phyloP scores from a whole-genome alignment of 805 yeast species.

The Brettanomyces anomalus region DNA sequence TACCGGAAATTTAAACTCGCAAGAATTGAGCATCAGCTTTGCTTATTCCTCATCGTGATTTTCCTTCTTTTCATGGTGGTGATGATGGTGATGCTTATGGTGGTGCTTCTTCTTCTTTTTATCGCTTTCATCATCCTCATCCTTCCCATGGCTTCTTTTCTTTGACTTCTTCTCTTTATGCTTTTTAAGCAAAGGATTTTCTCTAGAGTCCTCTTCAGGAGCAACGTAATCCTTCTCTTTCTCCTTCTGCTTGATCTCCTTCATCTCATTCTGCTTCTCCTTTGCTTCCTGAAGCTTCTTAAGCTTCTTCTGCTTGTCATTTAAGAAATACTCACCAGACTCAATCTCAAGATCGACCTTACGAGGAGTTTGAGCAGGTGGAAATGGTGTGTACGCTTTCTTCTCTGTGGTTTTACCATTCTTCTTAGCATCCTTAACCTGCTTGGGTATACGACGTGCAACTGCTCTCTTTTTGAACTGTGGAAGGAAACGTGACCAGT shows the following conservation, averaged over 20 bases:
- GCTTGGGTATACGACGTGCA: conserved; percentile 82
- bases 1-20: too few species aligned
- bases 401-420: conserved; percentile 36
- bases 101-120: conserved; percentile 4
- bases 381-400: conserved; percentile 96
- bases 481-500: conserved; percentile 94
- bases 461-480: conserved; percentile 94
- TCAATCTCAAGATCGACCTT: conserved; percentile 96
- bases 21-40: too few species aligned
- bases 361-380: conserved; percentile 95
- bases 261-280: conserved; percentile 65
- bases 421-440: conserved; percentile 41
- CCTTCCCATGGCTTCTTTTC: conserved; percentile 6
- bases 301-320: conserved; percentile 70
- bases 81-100: conserved; percentile 4
- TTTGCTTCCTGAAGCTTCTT: conserved; percentile 68
- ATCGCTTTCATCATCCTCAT: conserved; percentile 12
- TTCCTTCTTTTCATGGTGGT: conserved; percentile 6
- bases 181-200: conserved; percentile 26
- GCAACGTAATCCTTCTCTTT: conserved; percentile 75
- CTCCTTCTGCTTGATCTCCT: conserved; percentile 56
- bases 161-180: conserved; percentile 21
- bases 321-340: conserved; percentile 95
- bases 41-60: not conserved
- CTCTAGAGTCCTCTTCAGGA: conserved; percentile 57